A percentile compares a stretch with the other conserved stretches of the same genome.
These are phyloP conservation scores for Cicer yamashitae DNA, from an alignment of 306 rosid species.

Conservation along the genomic window DNA sequence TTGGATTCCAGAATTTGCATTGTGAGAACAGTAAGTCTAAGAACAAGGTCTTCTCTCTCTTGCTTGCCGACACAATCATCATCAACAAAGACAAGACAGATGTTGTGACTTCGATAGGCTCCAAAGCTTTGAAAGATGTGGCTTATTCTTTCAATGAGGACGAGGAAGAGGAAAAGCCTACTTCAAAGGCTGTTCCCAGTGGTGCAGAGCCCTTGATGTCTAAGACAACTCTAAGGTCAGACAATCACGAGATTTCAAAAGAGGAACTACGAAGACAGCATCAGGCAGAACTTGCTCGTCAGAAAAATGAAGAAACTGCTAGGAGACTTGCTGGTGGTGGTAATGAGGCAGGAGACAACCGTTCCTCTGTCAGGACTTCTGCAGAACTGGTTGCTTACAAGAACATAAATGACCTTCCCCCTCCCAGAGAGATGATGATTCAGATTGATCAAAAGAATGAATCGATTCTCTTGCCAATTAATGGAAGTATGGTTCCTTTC, in stretches of 20 bases:
- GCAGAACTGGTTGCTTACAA: slow-evolving; percentile 83
- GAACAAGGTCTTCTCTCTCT: slow-evolving; percentile 66
- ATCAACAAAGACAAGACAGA: slow-evolving; percentile 72
- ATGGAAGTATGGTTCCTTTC: slow-evolving; percentile 94
- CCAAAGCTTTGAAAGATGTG: slow-evolving; percentile 80
- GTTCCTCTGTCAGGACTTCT: slow-evolving; percentile 59
- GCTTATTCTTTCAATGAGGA: slow-evolving; percentile 93
- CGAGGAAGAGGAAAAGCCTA: slow-evolving; percentile 73
- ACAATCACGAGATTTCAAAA: slow-evolving; percentile 88
- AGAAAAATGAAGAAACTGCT: slow-evolving; percentile 98
- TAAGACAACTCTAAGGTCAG: slow-evolving; percentile 89
- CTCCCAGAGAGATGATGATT: slow-evolving; percentile 85
- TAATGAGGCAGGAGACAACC: slow-evolving; percentile 61
- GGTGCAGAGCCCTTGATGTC: slow-evolving; percentile 61
- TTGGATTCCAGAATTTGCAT: slow-evolving; percentile 88
- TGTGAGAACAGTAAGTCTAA: slow-evolving; percentile 57
- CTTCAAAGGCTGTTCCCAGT: slow-evolving; percentile 47
- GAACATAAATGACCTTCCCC: slow-evolving; percentile 80
- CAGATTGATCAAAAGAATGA: slow-evolving; percentile 91
- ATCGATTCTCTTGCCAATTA: slow-evolving; percentile 83
- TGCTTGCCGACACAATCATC: slow-evolving; percentile 87
- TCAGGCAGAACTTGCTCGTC: slow-evolving; percentile 98
- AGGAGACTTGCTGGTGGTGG: slow-evolving; percentile 92
- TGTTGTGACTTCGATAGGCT: slow-evolving; percentile 65
- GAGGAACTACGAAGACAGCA: slow-evolving; percentile 96